These are phyloP conservation scores for Perkinsela sp. DNA, from an alignment of 208 protist genomes.

Conservation along the genomic window DNA sequence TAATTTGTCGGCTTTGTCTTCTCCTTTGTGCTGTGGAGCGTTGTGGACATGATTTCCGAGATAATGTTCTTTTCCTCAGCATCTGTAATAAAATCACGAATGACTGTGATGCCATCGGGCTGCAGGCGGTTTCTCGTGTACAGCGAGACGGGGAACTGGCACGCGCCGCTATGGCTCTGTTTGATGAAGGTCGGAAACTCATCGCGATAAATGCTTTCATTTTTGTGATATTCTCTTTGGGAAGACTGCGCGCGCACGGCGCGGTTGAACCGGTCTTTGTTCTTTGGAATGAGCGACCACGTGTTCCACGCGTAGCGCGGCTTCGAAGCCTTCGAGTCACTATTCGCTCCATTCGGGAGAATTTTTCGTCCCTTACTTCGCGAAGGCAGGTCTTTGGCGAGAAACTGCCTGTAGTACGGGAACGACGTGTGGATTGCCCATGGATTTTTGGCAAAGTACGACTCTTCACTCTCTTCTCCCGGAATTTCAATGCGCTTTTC, in stretches of 20 bases:
- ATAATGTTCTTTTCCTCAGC: neutral
- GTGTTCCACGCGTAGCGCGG: neutral
- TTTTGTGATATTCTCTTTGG: neutral
- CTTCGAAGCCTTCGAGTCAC: neutral
- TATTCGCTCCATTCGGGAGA: neutral
- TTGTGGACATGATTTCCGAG: neutral
- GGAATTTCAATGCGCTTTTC: neutral
- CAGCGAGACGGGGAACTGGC: neutral
- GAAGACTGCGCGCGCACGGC: neutral
- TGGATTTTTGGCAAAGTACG: neutral
- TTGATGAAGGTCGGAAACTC: neutral
- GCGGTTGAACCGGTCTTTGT: neutral
- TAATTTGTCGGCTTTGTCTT: slow-evolving; percentile 9
- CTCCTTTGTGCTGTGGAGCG: neutral
- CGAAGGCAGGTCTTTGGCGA: neutral
- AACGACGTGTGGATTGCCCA: neutral
- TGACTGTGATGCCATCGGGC: neutral
- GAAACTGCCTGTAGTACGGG: neutral
- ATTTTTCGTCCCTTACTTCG: neutral
- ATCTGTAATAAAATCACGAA: neutral
- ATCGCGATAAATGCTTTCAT: neutral
- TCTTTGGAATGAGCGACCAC: neutral
- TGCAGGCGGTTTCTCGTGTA: neutral
- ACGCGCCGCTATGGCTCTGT: neutral
- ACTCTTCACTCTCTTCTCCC: neutral